phyloP scores from a whole-genome alignment of 805 yeast species.

The Kockiozyma suomiensis region DNA sequence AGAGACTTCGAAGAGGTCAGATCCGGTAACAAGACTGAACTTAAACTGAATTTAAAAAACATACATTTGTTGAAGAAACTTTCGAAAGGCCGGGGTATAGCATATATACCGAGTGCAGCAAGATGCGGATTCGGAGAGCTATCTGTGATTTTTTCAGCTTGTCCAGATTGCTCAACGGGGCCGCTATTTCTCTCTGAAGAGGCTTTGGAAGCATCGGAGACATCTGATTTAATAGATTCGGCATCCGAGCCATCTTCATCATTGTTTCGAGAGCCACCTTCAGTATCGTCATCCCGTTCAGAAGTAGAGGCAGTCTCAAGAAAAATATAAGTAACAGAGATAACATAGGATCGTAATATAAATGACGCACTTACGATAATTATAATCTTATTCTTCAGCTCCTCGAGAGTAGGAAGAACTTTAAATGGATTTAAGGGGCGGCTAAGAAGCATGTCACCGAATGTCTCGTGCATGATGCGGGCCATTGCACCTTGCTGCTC shows the following conservation, averaged over 20 bases:
- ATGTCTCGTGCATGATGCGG: conserved; percentile 53
- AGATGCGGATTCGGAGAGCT: conserved; percentile 1
- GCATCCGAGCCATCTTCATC: not conserved
- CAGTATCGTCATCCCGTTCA: not conserved
- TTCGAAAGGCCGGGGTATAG: conserved; percentile 19
- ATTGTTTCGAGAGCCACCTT: not conserved
- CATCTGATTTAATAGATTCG: not conserved
- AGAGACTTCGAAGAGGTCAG: conserved; percentile 48
- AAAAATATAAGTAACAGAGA: not conserved
- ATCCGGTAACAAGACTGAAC: too few species aligned
- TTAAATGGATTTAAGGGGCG: conserved; percentile 43
- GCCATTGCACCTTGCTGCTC: conserved; percentile 65
- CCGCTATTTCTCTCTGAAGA: not conserved
- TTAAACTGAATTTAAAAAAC: not conserved
- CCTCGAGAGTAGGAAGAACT: conserved; percentile 69
- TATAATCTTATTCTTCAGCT: conserved; percentile 67
- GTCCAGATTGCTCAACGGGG: conserved; percentile 10
- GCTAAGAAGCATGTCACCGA: conserved; percentile 60
- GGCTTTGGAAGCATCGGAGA: not conserved
- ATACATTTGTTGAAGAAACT: conserved; percentile 9
- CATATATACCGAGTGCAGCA: conserved; percentile 12
- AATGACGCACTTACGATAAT: conserved; percentile 62
- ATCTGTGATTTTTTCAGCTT: not conserved
- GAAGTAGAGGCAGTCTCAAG: not conserved
- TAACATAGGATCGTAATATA: not conserved